Evolutionary conservation across 352 stramenopile genomes (phyloP).

Genomic region (Globisporangium heterothallicum): DNA sequence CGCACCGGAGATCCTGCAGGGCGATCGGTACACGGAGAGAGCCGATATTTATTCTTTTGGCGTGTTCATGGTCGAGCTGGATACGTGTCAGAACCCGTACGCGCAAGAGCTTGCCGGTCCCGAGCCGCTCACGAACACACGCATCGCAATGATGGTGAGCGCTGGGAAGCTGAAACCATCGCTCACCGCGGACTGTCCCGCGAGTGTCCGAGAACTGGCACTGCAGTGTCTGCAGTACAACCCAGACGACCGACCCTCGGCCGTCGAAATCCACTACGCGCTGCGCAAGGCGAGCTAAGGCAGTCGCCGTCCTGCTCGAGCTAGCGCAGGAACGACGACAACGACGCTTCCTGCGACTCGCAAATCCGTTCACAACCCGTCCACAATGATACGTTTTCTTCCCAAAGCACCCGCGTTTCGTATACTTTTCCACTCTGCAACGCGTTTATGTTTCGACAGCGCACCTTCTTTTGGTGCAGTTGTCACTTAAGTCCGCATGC

Average conservation of each 20-base stretch:
- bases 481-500: too few relatives aligned
- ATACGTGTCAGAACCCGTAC: conserved; percentile 41
- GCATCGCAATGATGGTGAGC: conserved; percentile 19
- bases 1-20: conserved; percentile 28
- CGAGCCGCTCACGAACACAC: conserved; percentile 12
- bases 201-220: conserved; percentile 9
- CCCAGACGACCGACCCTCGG: conserved; percentile 14
- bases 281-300: conserved; percentile 15
- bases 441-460: too few relatives aligned
- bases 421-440: too few relatives aligned
- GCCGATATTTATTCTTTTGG: conserved; percentile 32
- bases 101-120: not conserved
- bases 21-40: conserved; percentile 22
- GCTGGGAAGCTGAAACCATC: conserved; percentile 14
- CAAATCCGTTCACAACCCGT: too few relatives aligned
- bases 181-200: conserved; percentile 11
- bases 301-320: too few relatives aligned
- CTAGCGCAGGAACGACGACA: too few relatives aligned
- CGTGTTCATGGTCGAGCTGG: conserved; percentile 30
- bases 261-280: conserved; percentile 20
- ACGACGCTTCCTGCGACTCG: too few relatives aligned
- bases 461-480: too few relatives aligned
- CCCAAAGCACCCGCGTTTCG: too few relatives aligned
- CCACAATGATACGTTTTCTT: too few relatives aligned
- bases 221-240: conserved; percentile 16